Percentiles rank a stretch among this genome's conserved stretches.
Conservation (phyloP, 2,329 filamentous ascomycete species). For the Macroventuria anomochaeta region DNA sequence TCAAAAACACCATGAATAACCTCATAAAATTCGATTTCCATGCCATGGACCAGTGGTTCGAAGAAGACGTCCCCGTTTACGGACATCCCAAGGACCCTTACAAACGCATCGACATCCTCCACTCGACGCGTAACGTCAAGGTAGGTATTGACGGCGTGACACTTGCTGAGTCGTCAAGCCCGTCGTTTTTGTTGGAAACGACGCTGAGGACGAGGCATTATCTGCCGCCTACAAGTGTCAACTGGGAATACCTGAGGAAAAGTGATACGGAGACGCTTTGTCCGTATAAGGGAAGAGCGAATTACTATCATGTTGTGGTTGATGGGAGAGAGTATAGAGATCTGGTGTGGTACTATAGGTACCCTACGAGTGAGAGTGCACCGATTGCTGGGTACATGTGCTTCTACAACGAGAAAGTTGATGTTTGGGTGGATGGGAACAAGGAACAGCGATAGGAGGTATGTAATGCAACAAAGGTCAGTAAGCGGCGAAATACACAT, state of each 20-base stretch:
- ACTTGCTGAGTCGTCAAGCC: conserved; percentile 53
- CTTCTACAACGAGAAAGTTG: conserved; percentile 73
- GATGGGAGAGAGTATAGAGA: conserved; percentile 56
- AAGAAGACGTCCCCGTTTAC: conserved; percentile 66
- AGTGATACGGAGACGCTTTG: conserved; percentile 64
- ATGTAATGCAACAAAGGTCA: background rate
- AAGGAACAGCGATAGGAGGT: conserved; percentile 34
- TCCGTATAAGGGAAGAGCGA: conserved; percentile 71
- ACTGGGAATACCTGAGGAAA: conserved; percentile 54
- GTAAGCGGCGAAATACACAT: background rate
- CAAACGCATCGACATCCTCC: conserved; percentile 68
- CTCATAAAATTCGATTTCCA: conserved; percentile 44
- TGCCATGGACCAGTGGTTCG: conserved; percentile 57
- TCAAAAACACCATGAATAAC: conserved; percentile 33
- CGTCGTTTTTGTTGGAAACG: conserved; percentile 67
- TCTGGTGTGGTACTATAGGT: conserved; percentile 68
- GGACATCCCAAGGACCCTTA: conserved; percentile 72
- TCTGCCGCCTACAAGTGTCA: conserved; percentile 60
- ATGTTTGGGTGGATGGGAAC: conserved; percentile 65
- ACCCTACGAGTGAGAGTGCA: conserved; percentile 64
- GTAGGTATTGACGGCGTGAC: conserved; percentile 57
- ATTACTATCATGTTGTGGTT: conserved; percentile 65
- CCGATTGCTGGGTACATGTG: conserved; percentile 63
- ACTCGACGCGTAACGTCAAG: conserved; percentile 60
- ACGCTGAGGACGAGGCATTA: conserved; percentile 66